phyloP scores from a whole-genome alignment of 208 protist genomes.

The Trypanosoma conorhini region DNA sequence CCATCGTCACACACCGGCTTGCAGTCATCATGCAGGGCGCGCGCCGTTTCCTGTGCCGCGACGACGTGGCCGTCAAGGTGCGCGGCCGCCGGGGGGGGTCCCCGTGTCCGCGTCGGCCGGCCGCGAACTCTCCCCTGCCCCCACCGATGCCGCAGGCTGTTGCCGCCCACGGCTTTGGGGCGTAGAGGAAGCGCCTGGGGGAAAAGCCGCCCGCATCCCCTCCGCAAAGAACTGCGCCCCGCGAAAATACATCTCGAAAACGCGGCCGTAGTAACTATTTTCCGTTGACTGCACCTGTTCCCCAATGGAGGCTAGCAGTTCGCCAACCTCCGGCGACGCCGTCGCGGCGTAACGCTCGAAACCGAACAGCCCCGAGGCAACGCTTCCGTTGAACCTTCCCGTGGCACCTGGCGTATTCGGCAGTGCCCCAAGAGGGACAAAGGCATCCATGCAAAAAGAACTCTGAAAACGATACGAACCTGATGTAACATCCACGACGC shows the following conservation, averaged over 20 bases:
- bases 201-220: background rate
- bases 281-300: conserved; percentile 21
- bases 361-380: conserved; percentile 10
- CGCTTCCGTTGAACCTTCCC: conserved; percentile 14
- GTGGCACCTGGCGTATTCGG: background rate
- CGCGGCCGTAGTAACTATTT: conserved; percentile 13
- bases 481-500: conserved; percentile 8
- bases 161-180: background rate
- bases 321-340: background rate
- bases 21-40: background rate
- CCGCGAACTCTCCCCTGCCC: background rate
- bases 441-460: conserved; percentile 12
- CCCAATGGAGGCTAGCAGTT: conserved; percentile 12
- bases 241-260: conserved; percentile 16
- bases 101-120: background rate
- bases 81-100: background rate
- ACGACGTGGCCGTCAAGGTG: background rate
- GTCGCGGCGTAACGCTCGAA: conserved; percentile 7
- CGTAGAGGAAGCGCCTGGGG: background rate
- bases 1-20: background rate
- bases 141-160: background rate
- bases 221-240: conserved; percentile 10
- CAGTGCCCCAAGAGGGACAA: background rate
- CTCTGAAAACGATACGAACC: conserved; percentile 15
- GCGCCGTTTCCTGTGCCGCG: background rate